Percentiles rank a stretch among this genome's conserved stretches.
phyloP scores from a whole-genome alignment of 1,284 basidiomycete genomes.

The Ustanciosporium gigantosporum region DNA sequence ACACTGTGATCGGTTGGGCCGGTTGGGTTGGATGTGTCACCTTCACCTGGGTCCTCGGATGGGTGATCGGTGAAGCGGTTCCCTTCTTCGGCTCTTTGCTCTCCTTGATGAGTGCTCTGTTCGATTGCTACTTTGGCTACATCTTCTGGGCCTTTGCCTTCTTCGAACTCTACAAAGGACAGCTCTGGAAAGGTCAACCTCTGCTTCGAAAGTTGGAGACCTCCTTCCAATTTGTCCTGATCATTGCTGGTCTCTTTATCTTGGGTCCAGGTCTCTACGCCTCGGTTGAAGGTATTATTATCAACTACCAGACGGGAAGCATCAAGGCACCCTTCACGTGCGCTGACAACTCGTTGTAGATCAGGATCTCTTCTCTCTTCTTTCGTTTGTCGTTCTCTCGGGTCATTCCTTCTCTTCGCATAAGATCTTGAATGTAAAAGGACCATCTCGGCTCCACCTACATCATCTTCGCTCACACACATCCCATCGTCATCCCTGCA shows the following conservation, averaged over 20 bases:
- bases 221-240: constrained; percentile 62
- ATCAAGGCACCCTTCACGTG: constrained; percentile 51
- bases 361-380: no score
- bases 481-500: no score
- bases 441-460: no score
- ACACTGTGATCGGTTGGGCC: constrained; percentile 69
- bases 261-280: constrained; percentile 64
- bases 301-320: constrained; percentile 58
- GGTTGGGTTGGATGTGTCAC: constrained; percentile 68
- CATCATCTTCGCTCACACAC: no score
- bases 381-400: background rate
- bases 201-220: constrained; percentile 45
- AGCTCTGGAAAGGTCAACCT: constrained; percentile 46
- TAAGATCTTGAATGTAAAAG: no score
- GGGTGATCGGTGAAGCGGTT: constrained; percentile 67
- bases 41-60: constrained; percentile 68
- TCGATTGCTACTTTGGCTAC: constrained; percentile 61
- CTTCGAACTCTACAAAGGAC: constrained; percentile 62
- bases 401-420: no score
- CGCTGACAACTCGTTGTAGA: constrained; percentile 41
- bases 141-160: constrained; percentile 65
- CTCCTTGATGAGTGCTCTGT: constrained; percentile 61
- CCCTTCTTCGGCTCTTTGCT: constrained; percentile 65
- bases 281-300: constrained; percentile 63
- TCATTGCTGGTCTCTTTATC: constrained; percentile 63